Conservation (phyloP, 2,329 filamentous ascomycete species). For the Whalleya microplaca region DNA sequence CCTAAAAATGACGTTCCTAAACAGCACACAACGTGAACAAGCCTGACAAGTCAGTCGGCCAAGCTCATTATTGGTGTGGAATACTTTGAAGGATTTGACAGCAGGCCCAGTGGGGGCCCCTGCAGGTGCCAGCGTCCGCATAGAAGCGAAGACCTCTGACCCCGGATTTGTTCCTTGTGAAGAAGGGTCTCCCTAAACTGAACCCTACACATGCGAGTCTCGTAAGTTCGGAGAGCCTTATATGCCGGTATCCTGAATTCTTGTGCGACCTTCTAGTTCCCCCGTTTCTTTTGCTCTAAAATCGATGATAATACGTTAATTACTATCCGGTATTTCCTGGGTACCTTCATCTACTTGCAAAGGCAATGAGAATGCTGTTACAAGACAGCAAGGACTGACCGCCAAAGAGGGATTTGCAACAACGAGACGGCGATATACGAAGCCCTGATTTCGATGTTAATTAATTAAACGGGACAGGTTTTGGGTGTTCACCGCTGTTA, state of each 20-base stretch:
- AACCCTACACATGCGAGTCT: constrained; percentile 5
- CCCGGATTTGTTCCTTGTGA: background rate
- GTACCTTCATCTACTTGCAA: background rate
- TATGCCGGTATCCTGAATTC: constrained; percentile 12
- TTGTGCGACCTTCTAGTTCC: constrained; percentile 10
- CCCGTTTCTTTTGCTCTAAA: constrained; percentile 7
- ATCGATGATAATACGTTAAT: constrained; percentile 4
- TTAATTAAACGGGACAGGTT: constrained; percentile 13
- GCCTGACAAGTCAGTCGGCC: constrained; percentile 10
- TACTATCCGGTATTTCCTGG: constrained; percentile 3
- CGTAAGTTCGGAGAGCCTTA: constrained; percentile 4
- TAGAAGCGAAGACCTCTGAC: constrained; percentile 6
- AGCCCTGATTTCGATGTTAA: constrained; percentile 24
- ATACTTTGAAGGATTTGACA: constrained; percentile 16
- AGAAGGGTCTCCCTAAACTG: background rate
- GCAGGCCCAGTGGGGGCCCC: constrained; percentile 19
- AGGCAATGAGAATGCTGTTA: constrained; percentile 32
- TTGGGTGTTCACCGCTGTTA: constrained; percentile 35
- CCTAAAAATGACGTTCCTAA: constrained; percentile 11
- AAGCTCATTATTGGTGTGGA: constrained; percentile 12
- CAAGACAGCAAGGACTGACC: constrained; percentile 32
- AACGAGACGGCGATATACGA: constrained; percentile 16
- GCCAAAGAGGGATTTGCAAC: constrained; percentile 1
- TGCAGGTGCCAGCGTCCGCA: constrained; percentile 19
- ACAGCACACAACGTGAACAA: constrained; percentile 7